These are phyloP conservation scores for Fusarium oxysporum DNA, from an alignment of 2,329 filamentous ascomycete species.

Conservation along the genomic window DNA sequence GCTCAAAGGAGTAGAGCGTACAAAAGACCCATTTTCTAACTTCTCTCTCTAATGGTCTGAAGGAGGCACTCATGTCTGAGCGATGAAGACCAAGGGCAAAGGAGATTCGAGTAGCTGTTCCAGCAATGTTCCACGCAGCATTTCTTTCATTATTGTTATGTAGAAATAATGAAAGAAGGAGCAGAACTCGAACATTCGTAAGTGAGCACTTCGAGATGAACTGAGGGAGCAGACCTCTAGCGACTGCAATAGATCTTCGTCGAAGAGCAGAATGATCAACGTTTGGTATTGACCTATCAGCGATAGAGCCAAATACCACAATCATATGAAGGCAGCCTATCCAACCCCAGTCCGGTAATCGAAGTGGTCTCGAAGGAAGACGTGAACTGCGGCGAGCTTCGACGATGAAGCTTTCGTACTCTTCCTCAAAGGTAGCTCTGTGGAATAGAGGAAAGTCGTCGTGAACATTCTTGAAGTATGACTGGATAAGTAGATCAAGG, in stretches of 20 bases:
- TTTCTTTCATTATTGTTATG: constrained; percentile 56
- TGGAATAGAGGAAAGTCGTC: constrained; percentile 53
- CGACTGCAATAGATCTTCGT: constrained; percentile 18
- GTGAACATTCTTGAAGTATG: constrained; percentile 52
- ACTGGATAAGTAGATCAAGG: constrained; percentile 48
- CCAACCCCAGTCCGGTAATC: constrained; percentile 49
- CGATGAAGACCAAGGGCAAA: constrained; percentile 50
- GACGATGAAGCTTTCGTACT: constrained; percentile 48
- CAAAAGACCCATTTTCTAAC: constrained; percentile 52
- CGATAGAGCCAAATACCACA: constrained; percentile 51
- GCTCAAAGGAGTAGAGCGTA: constrained; percentile 52
- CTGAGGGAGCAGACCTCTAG: constrained; percentile 19
- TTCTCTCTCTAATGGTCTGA: constrained; percentile 50
- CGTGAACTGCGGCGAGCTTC: constrained; percentile 20
- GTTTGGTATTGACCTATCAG: constrained; percentile 37
- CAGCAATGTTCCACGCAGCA: constrained; percentile 51
- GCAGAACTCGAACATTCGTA: constrained; percentile 23
- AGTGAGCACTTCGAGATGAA: constrained; percentile 38
- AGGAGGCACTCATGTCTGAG: constrained; percentile 46
- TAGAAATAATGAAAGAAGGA: constrained; percentile 47
- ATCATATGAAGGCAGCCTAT: constrained; percentile 54
- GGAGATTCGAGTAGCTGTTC: constrained; percentile 48
- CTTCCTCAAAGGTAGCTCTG: constrained; percentile 50
- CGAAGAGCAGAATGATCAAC: constrained; percentile 47
- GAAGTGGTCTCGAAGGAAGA: constrained; percentile 8